phyloP scores from a whole-genome alignment of 139 green algal genomes.

The Gonium pectorale region DNA sequence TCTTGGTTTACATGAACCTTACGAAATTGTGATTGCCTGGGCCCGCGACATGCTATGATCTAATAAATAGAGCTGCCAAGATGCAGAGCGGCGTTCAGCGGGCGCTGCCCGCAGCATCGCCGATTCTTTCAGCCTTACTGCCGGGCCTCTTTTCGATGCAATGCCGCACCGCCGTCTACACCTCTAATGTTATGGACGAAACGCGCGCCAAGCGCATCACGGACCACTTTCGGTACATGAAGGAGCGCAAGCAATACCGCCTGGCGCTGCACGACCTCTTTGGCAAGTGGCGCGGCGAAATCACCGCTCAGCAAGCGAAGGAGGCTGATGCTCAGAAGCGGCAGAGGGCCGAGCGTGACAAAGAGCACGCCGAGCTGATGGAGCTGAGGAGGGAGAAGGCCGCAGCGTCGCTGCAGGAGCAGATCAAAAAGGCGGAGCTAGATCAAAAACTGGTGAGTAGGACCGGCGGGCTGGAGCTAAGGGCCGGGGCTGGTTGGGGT shows the following conservation, averaged over 20 bases:
- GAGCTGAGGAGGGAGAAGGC: constrained; percentile 21
- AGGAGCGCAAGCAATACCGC: constrained; percentile 10
- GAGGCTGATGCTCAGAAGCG: not conserved
- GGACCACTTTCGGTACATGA: constrained; percentile 34
- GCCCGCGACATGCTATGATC: too few relatives aligned
- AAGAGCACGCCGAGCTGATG: not conserved
- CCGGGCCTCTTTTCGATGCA: constrained; percentile 1
- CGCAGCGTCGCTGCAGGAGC: not conserved
- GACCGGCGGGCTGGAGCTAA: too few relatives aligned
- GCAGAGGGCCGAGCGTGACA: not conserved
- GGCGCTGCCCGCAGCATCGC: not conserved
- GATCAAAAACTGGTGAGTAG: constrained; percentile 45
- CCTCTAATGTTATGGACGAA: constrained; percentile 56
- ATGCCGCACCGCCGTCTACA: constrained; percentile 30
- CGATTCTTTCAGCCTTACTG: constrained; percentile 7
- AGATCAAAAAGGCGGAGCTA: constrained; percentile 33
- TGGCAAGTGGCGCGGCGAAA: constrained; percentile 22
- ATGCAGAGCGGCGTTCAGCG: constrained; percentile 4
- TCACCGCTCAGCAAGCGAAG: not conserved
- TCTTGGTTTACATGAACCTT: too few relatives aligned
- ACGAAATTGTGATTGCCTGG: too few relatives aligned
- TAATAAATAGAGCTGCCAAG: too few relatives aligned
- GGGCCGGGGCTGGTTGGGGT: too few relatives aligned
- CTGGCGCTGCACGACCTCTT: not conserved
- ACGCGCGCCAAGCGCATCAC: constrained; percentile 31